These are phyloP conservation scores for Hyphodiscus hymeniophilus DNA, from an alignment of 495 filamentous ascomycete species.

Conservation along the genomic window DNA sequence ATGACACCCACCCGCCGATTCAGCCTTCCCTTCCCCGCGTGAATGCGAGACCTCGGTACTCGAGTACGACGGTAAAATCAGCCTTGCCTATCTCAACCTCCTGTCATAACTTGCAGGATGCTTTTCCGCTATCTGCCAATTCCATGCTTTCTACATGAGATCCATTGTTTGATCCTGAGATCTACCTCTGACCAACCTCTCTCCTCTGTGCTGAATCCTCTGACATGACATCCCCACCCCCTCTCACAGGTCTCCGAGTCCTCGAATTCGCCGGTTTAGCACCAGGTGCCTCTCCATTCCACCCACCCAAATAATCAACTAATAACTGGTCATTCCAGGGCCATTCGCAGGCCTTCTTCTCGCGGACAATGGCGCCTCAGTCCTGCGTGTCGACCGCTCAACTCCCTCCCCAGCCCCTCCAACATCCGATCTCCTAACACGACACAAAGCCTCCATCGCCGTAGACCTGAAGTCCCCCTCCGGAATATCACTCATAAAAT, in stretches of 20 bases:
- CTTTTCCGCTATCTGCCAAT: too few relatives aligned
- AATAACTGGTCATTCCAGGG: slow-evolving; percentile 35
- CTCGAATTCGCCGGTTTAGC: slow-evolving; percentile 87
- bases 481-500: slow-evolving; percentile 55
- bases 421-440: slow-evolving; percentile 61
- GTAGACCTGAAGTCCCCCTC: slow-evolving; percentile 63
- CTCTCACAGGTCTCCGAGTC: slow-evolving; percentile 69
- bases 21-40: too few relatives aligned
- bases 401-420: slow-evolving; percentile 28
- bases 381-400: slow-evolving; percentile 78
- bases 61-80: too few relatives aligned
- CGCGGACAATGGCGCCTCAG: slow-evolving; percentile 78
- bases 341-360: slow-evolving; percentile 87
- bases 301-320: background rate
- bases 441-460: slow-evolving; percentile 69
- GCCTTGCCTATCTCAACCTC: too few relatives aligned
- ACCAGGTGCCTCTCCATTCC: slow-evolving; percentile 47
- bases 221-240: slow-evolving; percentile 35
- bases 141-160: too few relatives aligned
- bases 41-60: too few relatives aligned
- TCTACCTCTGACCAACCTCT: too few relatives aligned
- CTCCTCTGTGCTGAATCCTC: too few relatives aligned
- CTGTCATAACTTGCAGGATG: too few relatives aligned
- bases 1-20: too few relatives aligned
- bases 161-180: too few relatives aligned